These are phyloP conservation scores for Globisporangium echinulatum DNA, from an alignment of 352 stramenopile genomes.

Conservation along the genomic window DNA sequence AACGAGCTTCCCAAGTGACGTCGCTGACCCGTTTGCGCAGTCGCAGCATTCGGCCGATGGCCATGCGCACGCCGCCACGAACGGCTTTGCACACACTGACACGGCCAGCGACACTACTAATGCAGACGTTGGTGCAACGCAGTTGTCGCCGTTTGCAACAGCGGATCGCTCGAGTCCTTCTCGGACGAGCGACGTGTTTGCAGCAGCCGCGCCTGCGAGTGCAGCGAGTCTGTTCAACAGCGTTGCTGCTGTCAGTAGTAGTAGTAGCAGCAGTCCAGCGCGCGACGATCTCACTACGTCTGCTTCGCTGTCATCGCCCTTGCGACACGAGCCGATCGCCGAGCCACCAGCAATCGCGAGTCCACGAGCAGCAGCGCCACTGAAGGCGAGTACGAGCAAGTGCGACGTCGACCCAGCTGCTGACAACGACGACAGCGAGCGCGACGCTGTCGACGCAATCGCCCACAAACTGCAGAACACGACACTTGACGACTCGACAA, in stretches of 20 bases:
- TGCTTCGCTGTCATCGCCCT: not conserved
- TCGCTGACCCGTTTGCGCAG: conserved; percentile 13
- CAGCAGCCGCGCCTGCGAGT: conserved; percentile 20
- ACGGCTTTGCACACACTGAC: too few relatives aligned
- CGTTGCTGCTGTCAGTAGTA: too few relatives aligned
- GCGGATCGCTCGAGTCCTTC: conserved; percentile 9
- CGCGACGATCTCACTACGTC: not conserved
- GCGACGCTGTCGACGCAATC: conserved; percentile 3
- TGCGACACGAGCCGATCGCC: conserved; percentile 21
- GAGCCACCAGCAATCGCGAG: conserved; percentile 7
- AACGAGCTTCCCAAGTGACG: not conserved
- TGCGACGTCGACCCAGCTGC: conserved; percentile 5
- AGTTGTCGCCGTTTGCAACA: not conserved
- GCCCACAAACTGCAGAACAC: conserved; percentile 16
- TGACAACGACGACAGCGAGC: conserved; percentile 1
- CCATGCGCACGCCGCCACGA: too few relatives aligned
- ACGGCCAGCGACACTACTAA: not conserved
- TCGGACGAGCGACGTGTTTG: conserved; percentile 29
- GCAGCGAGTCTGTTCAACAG: conserved; percentile 32
- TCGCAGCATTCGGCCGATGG: too few relatives aligned
- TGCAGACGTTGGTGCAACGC: not conserved
- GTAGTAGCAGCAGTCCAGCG: not conserved
- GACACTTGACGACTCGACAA: conserved; percentile 49
- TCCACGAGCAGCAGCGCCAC: not conserved
- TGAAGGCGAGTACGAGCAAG: not conserved